Evolutionary conservation across 441 rosid genomes (phyloP), one percentile per base, ranked within the genome.

Genomic region (Eutrema salsugineum): DNA sequence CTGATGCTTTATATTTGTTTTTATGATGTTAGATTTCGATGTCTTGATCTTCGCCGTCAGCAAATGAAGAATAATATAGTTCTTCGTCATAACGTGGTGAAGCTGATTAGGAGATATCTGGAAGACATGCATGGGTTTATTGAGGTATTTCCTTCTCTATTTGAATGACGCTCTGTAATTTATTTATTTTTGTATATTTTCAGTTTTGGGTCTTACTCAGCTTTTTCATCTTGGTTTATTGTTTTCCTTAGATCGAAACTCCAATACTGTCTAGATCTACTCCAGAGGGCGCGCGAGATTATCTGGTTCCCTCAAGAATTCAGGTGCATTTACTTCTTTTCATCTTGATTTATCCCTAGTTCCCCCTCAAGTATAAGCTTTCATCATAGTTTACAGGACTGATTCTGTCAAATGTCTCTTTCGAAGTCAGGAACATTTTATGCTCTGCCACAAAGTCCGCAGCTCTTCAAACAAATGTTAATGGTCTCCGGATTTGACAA

Each of bases 221-320:
- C 72, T 48, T 76, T 75, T 73, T 82, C 74, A 77, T 86, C 47
- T 71, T 82, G 76, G 78, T 73, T 33, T 81, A 77, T 81, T 83
- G 80, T 80, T 82, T 51, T 81, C 84, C 85, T 80, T 80, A 95
- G 99, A 92, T 95, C 83, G 99, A 92, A 87, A 92, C 99, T 72
- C 99, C 99, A 66, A 79, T 93, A 72, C 97, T 95, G 58, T 88
- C 96, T 47, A 89, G 95, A 83, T 95, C 98, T 42, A 95, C 99
- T 79, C 99, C 99, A 57, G 97, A 92, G 86, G 99, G 98, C 57
- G 99, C 99, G 22, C 85, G 97, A 43, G 98, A 95, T 83, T 95
- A 89, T 83, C 81, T 95, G 80, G 99, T 95, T 16, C 99, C 99
- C 67, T 92, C 97, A 27, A 91, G 97, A 87, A 79, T 93, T 90